A percentile compares a stretch with the other conserved stretches of the same genome.
Evolutionary conservation across 306 rosid genomes (phyloP).

Genomic region (Oemleria cerasiformis): DNA sequence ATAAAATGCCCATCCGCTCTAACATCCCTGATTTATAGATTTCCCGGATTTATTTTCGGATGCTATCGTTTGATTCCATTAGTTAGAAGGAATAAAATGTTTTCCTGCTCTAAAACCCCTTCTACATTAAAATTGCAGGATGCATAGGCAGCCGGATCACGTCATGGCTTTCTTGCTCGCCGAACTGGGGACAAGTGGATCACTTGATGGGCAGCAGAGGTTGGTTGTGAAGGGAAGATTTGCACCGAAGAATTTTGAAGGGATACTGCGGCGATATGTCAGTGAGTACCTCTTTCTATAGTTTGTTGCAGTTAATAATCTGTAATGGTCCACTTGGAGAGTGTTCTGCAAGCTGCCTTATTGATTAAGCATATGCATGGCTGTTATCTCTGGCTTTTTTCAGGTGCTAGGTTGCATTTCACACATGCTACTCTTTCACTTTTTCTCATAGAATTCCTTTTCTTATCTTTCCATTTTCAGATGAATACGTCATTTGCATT

Average conservation of each 20-base stretch:
- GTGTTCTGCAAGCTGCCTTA: background rate
- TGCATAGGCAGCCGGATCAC: constrained; percentile 98
- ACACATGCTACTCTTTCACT: background rate
- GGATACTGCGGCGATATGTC: constrained; percentile 86
- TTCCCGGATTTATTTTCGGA: background rate
- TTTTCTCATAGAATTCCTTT: constrained; percentile 8
- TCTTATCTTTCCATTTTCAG: constrained; percentile 31
- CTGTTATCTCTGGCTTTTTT: background rate
- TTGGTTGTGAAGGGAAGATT: constrained; percentile 95
- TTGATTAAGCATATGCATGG: background rate
- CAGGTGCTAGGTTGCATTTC: background rate
- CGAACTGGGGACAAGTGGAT: constrained; percentile 95
- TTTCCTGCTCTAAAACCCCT: background rate
- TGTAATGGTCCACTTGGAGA: background rate
- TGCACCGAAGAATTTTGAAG: constrained; percentile 96
- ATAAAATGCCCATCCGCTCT: too few species aligned
- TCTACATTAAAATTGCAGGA: constrained; percentile 36
- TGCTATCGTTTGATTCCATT: background rate
- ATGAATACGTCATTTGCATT: constrained; percentile 84
- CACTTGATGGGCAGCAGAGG: constrained; percentile 96
- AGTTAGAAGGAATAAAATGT: background rate
- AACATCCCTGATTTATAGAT: too few species aligned
- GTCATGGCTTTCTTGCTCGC: constrained; percentile 96
- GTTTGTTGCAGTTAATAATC: background rate
- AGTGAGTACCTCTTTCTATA: constrained; percentile 47